Base-by-base conservation (phyloP, 163 green algal genomes). In the Trebouxia gelatinosa region DNA sequence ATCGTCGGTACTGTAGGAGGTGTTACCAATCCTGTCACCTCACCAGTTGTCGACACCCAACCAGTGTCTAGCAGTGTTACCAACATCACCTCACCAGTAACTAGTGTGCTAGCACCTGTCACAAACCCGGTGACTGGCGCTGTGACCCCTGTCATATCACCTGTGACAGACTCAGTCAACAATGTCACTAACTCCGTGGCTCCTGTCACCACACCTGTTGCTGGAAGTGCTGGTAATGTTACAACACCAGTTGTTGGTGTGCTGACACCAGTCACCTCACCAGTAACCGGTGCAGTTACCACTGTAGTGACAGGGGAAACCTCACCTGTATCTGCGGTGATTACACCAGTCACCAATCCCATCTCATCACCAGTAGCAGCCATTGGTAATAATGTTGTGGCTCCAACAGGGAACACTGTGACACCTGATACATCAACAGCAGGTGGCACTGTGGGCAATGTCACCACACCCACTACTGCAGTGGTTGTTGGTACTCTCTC, bases 341-440 rank as follows among this genome's bases (percentile, higher is more conserved):
- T 72, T 3, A 48, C 64, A 72, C 21, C 64, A 37, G 37, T 70
- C 3, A 19, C 6, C 37, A 51, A 51, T 43, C 21, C 34, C 34
- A 70, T 19, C 35, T 70, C 62, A 6, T n/a, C n/a, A n/a, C 62
- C 62, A 70, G 62, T 70, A 17, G 26, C 19, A 31, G 43, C 43
- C 43, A 54, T 9, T 13, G 9, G 43, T 9, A 54, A 23, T 54
- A 54, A 9, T 54, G 43, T 54, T 9, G 43, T 9, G 43, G 9
- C 43, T 54, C 43, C 43, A 23, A 13, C 13, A 13, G 13, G 43
- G 43, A 13, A 13, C 13, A 54, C 11, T 54, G 43, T 54, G 11
- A 54, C 43, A 9, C 13, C 11, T 54, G 43, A 13, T 54, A 23
- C 43, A 54, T 9, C 11, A 23, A 54, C 43, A 54, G 43, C 43